Conservation (phyloP, 73 alveolate genomes). For the Paramecium sonneborni region DNA sequence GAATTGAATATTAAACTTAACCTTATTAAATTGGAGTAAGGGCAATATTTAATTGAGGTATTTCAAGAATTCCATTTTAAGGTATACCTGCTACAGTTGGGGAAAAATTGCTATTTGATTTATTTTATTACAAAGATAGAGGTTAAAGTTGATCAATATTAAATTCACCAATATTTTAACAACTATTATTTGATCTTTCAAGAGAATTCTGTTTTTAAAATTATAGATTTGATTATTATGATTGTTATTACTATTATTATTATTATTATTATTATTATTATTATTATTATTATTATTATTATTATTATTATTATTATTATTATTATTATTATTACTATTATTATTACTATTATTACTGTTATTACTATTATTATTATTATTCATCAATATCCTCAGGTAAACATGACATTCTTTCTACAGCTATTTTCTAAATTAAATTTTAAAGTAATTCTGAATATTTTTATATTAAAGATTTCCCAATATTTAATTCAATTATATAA, state of each 20-base stretch:
- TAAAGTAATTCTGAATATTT: conserved; percentile 22
- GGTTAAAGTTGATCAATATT: background rate
- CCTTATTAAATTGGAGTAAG: background rate
- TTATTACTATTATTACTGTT: background rate
- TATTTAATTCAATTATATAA: background rate
- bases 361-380: background rate
- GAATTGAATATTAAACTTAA: background rate
- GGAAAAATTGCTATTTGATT: background rate
- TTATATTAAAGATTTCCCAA: background rate
- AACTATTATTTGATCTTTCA: background rate
- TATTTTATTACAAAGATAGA: background rate
- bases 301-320: background rate
- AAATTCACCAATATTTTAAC: background rate
- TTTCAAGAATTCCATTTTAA: background rate
- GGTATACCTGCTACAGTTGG: background rate
- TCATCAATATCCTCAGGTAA: background rate
- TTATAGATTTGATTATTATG: background rate
- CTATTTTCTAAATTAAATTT: background rate
- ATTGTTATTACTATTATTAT: background rate
- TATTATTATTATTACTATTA: background rate
- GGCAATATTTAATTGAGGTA: background rate
- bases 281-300: background rate
- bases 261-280: background rate
- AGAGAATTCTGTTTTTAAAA: background rate
- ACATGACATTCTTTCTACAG: conserved; percentile 8